Conservation (phyloP, 1,284 basidiomycete genomes). For the Ceratobasidium sp. region DNA sequence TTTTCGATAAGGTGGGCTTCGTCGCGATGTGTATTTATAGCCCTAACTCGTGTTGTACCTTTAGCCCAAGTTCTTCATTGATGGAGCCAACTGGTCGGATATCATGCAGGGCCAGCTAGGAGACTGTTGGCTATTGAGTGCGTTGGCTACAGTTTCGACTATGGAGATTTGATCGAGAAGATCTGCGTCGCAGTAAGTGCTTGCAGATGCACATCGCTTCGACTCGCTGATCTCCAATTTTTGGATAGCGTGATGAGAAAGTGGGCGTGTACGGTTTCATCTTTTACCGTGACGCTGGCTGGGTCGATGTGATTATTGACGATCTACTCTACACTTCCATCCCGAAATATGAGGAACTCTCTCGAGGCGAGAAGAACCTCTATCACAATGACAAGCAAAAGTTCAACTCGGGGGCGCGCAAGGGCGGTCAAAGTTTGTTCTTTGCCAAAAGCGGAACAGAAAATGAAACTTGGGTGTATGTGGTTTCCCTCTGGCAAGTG, state of each 20-base stretch:
- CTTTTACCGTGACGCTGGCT: conserved; percentile 42
- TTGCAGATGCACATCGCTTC: background rate
- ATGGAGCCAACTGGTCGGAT: conserved; percentile 51
- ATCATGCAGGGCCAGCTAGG: conserved; percentile 56
- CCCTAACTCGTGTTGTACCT: background rate
- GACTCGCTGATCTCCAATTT: background rate
- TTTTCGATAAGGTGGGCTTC: conserved; percentile 51
- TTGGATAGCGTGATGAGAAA: conserved; percentile 55
- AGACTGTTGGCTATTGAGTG: conserved; percentile 62
- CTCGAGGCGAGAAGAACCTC: conserved; percentile 39
- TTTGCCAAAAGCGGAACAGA: conserved; percentile 44
- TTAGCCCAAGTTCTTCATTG: conserved; percentile 54
- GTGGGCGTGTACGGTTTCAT: conserved; percentile 61
- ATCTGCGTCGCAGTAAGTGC: conserved; percentile 58
- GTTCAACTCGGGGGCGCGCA: conserved; percentile 40
- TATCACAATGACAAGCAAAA: conserved; percentile 43
- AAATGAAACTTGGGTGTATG: conserved; percentile 45
- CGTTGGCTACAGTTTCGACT: conserved; percentile 55
- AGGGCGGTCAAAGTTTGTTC: conserved; percentile 41
- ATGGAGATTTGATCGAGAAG: conserved; percentile 56
- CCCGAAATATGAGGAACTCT: conserved; percentile 43
- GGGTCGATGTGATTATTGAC: conserved; percentile 44
- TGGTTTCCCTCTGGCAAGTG: background rate
- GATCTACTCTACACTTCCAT: conserved; percentile 41
- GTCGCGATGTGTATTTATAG: background rate